Evolutionary conservation across 1,284 basidiomycete genomes (phyloP), one percentile per base, ranked within the genome.

Genomic region (Naganishia liquefaciens): DNA sequence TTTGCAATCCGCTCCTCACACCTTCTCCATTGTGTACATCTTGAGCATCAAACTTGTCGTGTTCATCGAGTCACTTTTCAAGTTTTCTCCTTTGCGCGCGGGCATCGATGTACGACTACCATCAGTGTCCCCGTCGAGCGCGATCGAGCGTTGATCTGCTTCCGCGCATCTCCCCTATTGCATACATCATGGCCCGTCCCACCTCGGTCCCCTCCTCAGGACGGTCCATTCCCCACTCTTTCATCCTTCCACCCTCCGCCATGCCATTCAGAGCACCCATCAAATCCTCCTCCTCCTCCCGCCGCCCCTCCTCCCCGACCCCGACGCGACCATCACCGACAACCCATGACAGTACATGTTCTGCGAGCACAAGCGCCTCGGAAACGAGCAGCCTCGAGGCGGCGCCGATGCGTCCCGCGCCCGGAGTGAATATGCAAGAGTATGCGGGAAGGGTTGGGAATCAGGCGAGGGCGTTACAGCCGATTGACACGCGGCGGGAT

Each of bases 341-440:
- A 2, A 75, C 74, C 2, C 74, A 74, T 1, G 65, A 70, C 19
- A 77, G 76, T 10, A 74, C 71, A 11, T 70, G 74, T 27, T 75
- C 75, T 5, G 68, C 71, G 4, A 74, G 75, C 10, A 76, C 76
- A 0, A 70, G 42, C n/a, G 57, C 57, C 33, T 25, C 21, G 21
- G 57, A 74, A 1, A 72, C 75, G 5, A 75, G 74, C 0, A 76
- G 74, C 0, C 69, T 79, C 21, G 75, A 76, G 19, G 77, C 78
- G 3, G 78, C 73, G 7, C 76, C 77, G 7, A 79, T 79, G 50
- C 68, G 75, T 1, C 77, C 77, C 4, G 0, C 76, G 46, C 30
- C 33, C 75, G 2, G 75, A 75, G 9, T 72, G 72, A 33, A 43
- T 33, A 28, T 42, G n/a, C 21, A 49, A 23, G 46, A 46, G 37